These are phyloP conservation scores for Mallotus japonicus DNA, from an alignment of 441 rosid species.

Conservation along the genomic window DNA sequence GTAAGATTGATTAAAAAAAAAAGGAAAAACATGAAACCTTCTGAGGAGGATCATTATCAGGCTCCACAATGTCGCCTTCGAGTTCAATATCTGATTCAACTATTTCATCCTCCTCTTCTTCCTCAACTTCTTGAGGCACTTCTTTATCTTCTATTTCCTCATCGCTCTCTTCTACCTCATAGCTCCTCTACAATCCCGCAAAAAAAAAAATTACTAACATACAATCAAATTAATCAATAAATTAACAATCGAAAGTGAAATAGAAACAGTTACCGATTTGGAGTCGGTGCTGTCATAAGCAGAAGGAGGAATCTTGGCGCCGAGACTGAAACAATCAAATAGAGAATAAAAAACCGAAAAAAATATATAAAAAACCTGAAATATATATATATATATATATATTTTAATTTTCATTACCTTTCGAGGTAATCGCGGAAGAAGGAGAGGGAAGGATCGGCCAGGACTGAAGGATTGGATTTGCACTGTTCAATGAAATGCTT, in stretches of 20 bases:
- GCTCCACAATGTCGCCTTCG: constrained; percentile 83
- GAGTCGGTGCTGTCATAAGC: constrained; percentile 36
- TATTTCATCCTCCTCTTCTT: constrained; percentile 74
- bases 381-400: background rate
- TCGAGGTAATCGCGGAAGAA: constrained; percentile 94
- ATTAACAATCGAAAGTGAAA: background rate
- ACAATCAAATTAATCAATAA: background rate
- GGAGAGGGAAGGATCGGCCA: constrained; percentile 72
- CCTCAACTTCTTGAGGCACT: constrained; percentile 36
- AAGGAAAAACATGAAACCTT: constrained; percentile 40
- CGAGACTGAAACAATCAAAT: constrained; percentile 55
- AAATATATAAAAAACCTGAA: background rate
- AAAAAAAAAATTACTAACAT: background rate
- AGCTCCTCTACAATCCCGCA: constrained; percentile 38
- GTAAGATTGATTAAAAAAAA: background rate
- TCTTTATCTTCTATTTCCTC: constrained; percentile 62
- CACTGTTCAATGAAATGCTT: constrained; percentile 70
- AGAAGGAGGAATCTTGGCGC: constrained; percentile 70
- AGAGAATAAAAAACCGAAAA: background rate
- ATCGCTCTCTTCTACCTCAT: constrained; percentile 76
- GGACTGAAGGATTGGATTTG: constrained; percentile 76
- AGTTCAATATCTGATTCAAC: constrained; percentile 90
- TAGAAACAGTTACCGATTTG: constrained; percentile 46
- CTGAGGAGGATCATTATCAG: constrained; percentile 94
- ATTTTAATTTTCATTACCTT: constrained; percentile 38